Percentiles rank a stretch among this genome's conserved stretches.
phyloP scores from a whole-genome alignment of 495 filamentous ascomycete genomes.

The Aspergillus ellipticus region DNA sequence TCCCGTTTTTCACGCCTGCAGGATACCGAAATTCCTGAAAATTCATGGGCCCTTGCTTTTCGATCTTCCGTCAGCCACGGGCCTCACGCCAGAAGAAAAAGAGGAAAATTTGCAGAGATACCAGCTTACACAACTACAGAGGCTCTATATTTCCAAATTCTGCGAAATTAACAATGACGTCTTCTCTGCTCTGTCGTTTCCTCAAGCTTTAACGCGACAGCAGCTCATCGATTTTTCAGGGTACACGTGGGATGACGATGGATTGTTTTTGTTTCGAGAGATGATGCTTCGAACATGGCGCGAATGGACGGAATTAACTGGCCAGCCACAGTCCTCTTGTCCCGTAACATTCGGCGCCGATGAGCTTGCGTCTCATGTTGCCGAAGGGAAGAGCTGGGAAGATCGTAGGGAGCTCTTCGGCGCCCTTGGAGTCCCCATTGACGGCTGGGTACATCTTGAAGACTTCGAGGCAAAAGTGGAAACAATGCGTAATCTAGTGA shows the following conservation, averaged over 20 bases:
- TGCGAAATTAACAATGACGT: conserved; percentile 3
- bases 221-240: conserved; percentile 7
- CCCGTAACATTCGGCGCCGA: background rate
- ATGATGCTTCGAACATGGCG: conserved; percentile 2
- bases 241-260: conserved; percentile 8
- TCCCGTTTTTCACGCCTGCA: conserved; percentile 9
- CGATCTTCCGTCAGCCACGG: background rate
- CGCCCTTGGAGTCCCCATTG: conserved; percentile 6
- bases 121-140: conserved; percentile 7
- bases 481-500: conserved; percentile 7
- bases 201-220: conserved; percentile 7
- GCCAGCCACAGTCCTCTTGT: conserved; percentile 8
- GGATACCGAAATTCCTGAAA: conserved; percentile 10
- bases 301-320: conserved; percentile 6
- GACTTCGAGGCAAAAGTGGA: conserved; percentile 9
- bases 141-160: conserved; percentile 10
- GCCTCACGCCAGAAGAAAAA: conserved; percentile 7
- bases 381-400: conserved; percentile 4
- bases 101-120: conserved; percentile 6
- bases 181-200: conserved; percentile 10
- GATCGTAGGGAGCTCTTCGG: conserved; percentile 4
- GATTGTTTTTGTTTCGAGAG: conserved; percentile 5
- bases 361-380: conserved; percentile 3
- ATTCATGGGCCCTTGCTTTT: conserved; percentile 4
- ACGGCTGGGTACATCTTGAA: conserved; percentile 8